Base-by-base conservation (phyloP, 805 yeast genomes). In the Candida suzukii region DNA sequence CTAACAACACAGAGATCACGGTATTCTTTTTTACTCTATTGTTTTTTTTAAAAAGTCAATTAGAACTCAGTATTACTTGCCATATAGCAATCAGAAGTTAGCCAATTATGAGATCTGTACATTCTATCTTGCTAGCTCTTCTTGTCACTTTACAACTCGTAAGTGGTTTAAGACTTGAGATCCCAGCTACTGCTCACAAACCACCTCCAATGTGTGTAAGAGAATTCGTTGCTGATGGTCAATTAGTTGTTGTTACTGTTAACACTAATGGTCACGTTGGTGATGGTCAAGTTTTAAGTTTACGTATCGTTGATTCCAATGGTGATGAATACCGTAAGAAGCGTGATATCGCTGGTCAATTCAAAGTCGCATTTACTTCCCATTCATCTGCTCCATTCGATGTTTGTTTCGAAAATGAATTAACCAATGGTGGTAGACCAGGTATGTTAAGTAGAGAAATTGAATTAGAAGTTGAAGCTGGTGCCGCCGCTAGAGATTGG, bases 401-500 rank as follows among this genome's bases (percentile, higher is more conserved):
- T 64, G 77, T 93, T 41, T 93, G 99, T 64, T 84, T 93, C 65
- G 83, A 81, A 45, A 91, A 93, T 63, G 60, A 69, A 38, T 59
- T 64, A 35, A 60, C 65, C 53, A 58, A 60, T 18, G 64, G 63
- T 38, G 59, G 58, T 46, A 61, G 64, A 41, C 73, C 73, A 22
- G 67, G 70, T 36, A 59, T 69, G 25, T 54, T 74, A 50, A 61
- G 67, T 45, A 81, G 98, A 63, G 82, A 82, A 40, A 69, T 93
- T 52, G 96, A 88, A 57, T 70, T 93, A 55, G 97, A 90, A 49
- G 82, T 93, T 45, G 98, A 93, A 63, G 80, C 88, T 47, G 99
- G 99, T 35, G 86, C 97, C 39, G 86, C 88, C 54, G 99, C 98
- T 33, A 83, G 98, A 64, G 98, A 93, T 67, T 93, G 98, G 97